phyloP scores from a whole-genome alignment of 108 stramenopile genomes.

The Aurantiochytrium sp. region DNA sequence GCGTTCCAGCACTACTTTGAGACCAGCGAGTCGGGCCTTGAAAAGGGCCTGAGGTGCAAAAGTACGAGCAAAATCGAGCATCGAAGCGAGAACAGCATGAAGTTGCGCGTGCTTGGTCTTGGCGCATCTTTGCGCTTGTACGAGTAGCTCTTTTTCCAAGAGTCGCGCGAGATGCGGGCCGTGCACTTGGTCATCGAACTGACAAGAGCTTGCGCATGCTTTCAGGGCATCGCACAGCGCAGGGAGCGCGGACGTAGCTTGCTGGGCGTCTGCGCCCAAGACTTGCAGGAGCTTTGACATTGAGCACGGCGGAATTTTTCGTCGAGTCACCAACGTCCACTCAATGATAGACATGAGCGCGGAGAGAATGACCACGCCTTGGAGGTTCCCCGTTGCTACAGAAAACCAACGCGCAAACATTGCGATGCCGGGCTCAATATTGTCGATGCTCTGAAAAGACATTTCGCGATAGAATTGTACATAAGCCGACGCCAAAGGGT shows the following conservation, averaged over 20 bases:
- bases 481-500: not conserved
- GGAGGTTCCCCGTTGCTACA: not conserved
- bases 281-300: not conserved
- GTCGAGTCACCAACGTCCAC: not conserved
- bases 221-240: not conserved
- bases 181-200: not conserved
- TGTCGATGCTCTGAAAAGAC: not conserved
- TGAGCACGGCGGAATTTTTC: not conserved
- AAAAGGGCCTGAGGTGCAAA: not conserved
- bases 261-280: not conserved
- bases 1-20: not conserved
- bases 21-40: not conserved
- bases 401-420: not conserved
- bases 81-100: not conserved
- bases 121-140: not conserved
- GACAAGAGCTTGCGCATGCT: not conserved
- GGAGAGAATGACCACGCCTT: not conserved
- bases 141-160: not conserved
- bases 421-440: not conserved
- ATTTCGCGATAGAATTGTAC: not conserved
- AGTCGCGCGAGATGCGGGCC: not conserved
- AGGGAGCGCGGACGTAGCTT: not conserved
- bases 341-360: not conserved
- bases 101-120: not conserved
- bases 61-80: not conserved